Conservation (phyloP, 306 rosid species). For the Malus sylvestris region DNA sequence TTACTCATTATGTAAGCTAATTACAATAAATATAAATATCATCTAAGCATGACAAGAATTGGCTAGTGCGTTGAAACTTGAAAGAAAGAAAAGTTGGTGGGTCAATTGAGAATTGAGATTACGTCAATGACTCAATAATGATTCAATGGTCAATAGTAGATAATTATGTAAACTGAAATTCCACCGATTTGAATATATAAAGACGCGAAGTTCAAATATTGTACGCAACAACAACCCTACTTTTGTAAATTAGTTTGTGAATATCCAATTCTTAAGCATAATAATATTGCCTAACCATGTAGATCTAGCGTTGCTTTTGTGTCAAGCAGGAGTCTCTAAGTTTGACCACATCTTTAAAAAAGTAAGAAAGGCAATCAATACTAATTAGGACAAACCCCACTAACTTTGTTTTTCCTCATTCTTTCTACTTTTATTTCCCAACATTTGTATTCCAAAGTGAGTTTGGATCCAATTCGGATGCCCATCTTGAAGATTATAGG, state of each 20-base stretch:
- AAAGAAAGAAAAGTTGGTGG: not conserved
- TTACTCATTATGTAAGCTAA: too few relatives aligned
- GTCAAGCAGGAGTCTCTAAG: not conserved
- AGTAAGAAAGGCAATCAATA: not conserved
- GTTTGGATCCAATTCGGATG: too few relatives aligned
- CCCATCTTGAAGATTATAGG: too few relatives aligned
- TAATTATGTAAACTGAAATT: not conserved
- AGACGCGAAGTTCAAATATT: not conserved
- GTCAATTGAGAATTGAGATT: not conserved
- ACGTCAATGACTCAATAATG: not conserved
- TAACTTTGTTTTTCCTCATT: not conserved
- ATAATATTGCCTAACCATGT: not conserved
- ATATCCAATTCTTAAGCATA: not conserved
- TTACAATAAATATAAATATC: too few relatives aligned
- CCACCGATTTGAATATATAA: not conserved
- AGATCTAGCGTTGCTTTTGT: not conserved
- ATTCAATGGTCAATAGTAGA: not conserved
- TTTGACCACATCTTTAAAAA: slow-evolving; percentile 8
- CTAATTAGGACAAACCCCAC: slow-evolving; percentile 30
- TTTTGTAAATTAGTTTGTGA: not conserved
- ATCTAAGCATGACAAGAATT: not conserved
- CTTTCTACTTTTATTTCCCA: not conserved
- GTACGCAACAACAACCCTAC: not conserved
- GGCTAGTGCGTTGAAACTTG: not conserved
- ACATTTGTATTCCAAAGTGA: not conserved